These are phyloP conservation scores for Stylonectria norvegica DNA, from an alignment of 2,329 filamentous ascomycete species.

Conservation along the genomic window DNA sequence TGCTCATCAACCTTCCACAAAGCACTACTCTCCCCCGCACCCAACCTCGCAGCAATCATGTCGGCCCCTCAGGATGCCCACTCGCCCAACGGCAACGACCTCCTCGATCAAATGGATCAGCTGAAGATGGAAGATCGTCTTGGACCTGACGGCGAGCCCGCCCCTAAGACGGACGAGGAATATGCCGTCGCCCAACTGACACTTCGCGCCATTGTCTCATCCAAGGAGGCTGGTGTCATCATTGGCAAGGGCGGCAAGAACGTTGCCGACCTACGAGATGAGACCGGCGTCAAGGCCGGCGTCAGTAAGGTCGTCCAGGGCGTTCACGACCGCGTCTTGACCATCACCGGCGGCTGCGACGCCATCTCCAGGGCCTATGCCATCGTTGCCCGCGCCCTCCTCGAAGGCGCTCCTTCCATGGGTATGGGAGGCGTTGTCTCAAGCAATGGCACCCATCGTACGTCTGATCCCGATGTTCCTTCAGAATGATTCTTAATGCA, in stretches of 20 bases:
- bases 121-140: slow-evolving; percentile 64
- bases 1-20: slow-evolving; percentile 8
- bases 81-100: slow-evolving; percentile 57
- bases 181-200: slow-evolving; percentile 92
- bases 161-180: slow-evolving; percentile 92
- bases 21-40: slow-evolving; percentile 13
- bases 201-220: slow-evolving; percentile 94
- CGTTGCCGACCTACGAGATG: slow-evolving; percentile 92
- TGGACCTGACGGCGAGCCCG: slow-evolving; percentile 71
- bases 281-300: slow-evolving; percentile 95
- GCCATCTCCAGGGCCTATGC: slow-evolving; percentile 89
- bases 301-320: slow-evolving; percentile 98
- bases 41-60: slow-evolving; percentile 45
- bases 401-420: slow-evolving; percentile 91
- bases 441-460: slow-evolving; percentile 92
- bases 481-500: not conserved
- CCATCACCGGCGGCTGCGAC: slow-evolving; percentile 86
- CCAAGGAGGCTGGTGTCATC: slow-evolving; percentile 97
- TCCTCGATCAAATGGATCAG: slow-evolving; percentile 61
- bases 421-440: slow-evolving; percentile 91
- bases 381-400: slow-evolving; percentile 83
- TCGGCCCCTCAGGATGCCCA: slow-evolving; percentile 58
- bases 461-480: slow-evolving; percentile 6
- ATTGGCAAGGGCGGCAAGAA: slow-evolving; percentile 99
- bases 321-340: slow-evolving; percentile 94